Conservation (phyloP, 768 basidiomycete species). For the Russula sp. region DNA sequence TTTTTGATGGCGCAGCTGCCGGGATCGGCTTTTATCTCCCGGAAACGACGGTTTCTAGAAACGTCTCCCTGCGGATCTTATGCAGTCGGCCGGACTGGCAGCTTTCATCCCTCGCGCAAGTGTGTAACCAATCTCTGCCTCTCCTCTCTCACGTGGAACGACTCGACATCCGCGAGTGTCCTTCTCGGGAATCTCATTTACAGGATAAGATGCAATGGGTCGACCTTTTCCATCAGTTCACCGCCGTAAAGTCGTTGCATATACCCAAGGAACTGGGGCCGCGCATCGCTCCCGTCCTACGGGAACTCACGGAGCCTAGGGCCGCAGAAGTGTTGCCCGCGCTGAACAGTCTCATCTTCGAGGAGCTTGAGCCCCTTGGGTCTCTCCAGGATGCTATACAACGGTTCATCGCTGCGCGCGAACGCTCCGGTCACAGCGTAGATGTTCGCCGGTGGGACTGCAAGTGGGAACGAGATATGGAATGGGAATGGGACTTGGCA, state of each 20-base stretch:
- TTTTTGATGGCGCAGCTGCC: background rate
- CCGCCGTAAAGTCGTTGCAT: background rate
- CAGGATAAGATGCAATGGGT: background rate
- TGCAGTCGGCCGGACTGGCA: background rate
- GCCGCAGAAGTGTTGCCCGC: constrained; percentile 2
- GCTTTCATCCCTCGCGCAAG: background rate
- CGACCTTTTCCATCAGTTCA: background rate
- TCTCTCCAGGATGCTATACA: background rate
- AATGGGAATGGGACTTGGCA: background rate
- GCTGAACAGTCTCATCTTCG: background rate
- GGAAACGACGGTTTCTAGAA: background rate
- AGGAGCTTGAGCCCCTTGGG: background rate
- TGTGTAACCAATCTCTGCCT: background rate
- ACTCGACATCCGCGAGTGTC: background rate
- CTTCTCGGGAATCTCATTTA: background rate
- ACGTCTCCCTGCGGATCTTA: background rate
- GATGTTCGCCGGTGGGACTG: background rate
- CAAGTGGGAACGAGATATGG: background rate
- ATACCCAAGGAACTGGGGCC: background rate
- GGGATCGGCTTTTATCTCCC: background rate
- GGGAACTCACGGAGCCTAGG: background rate
- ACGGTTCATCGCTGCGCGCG: background rate
- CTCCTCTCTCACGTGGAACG: background rate
- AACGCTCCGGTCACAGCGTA: background rate
- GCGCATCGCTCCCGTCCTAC: background rate